Base-by-base conservation (phyloP, 148 eudicot genomes). In the Tetragonia tetragonoides region DNA sequence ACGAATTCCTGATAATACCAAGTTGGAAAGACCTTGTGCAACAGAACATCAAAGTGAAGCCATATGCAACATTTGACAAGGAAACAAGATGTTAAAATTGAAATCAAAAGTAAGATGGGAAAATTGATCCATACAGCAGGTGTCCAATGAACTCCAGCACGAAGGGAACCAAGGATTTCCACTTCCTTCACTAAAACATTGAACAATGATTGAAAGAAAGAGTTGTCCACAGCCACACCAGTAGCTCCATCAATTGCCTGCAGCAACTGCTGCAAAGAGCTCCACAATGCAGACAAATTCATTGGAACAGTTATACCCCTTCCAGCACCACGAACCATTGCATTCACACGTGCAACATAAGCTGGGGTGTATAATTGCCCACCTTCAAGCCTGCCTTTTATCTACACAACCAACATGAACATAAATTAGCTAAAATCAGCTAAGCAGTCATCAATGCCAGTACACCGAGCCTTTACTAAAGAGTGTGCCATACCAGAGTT, bases 121-220 rank as follows among this genome's bases (percentile, higher is more conserved):
- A 39, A 78, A 7, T 24, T 38, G 62, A 51, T 62, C 66, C 92
- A 67, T 91, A 93, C 99, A 66, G 92, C 66, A 38, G 99, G 99
- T 42, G 99, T 95, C 99, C 99, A 95, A 73, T 93, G 94, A 47
- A 91, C 97, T 83, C 99, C 99, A 74, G 97, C 98, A 69, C 99
- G 98, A 85, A 95, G 89, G 9, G 95, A 91, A 75, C 99, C 99
- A 75, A 91, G 93, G 79, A 95, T 86, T 70, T 89, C 85, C 42
- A 87, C 90, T 40, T 90, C 97, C 89, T 93, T 95, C 83, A 93
- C 88, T 84, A 93, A 79, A 56, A 86, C 87, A 74, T 88, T 93
- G 72, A 95, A 93, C 84, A 95, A 77, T 63, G 99, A 90, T 76
- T 95, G 99, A 79, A 95, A 93, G 85, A 95, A 95, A 2, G 97